Base-by-base conservation (phyloP, 495 filamentous ascomycete species). In the Neurospora terricola region DNA sequence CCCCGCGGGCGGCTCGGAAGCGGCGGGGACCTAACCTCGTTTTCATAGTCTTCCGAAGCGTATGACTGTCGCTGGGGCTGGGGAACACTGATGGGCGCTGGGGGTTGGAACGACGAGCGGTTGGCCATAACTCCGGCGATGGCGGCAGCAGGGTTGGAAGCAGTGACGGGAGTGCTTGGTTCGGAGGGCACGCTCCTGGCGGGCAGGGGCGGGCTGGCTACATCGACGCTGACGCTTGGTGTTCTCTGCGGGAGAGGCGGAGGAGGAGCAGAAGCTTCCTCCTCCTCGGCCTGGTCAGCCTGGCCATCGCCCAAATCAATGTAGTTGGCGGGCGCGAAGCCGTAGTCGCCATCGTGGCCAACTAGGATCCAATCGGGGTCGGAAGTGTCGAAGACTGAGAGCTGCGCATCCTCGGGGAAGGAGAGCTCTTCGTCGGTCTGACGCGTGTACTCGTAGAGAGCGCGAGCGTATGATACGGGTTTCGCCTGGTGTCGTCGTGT, bases 341-440 rank as follows among this genome's bases (percentile, higher is more conserved):
- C 96, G 85, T 90, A 99, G 76, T 97, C 94, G 12, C 89, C 88
- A 77, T 94, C 89, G 62, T 88, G 84, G 1, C 95, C 95, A 27
- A 97, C 95, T 36, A 99, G 86, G 73, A 94, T 96, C 96, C 96
- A 99, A 81, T 98, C 96, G 21, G 94, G 94, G 82, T 98, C 96
- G 9, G 93, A 91, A 14, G 86, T 91, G 78, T 99, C 96, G 79
- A 92, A 98, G 38, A 98, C 93, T 70, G 90, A 82, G 48, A 99
- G 84, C 70, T 88, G 82, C 36, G 92, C 90, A 82, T 97, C 94
- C 86, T 99, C 94, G 59, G 92, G 88, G 80, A 99, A 97, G 36
- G 94, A 97, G 36, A 99, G 86, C 83, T 99, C 96, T 81, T 98
- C 96, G 78, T 99, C 96, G 69, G 96, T 99, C 83, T 99, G 96